Evolutionary conservation across 1,284 basidiomycete genomes (phyloP).

Genomic region (Ustilago hordei): DNA sequence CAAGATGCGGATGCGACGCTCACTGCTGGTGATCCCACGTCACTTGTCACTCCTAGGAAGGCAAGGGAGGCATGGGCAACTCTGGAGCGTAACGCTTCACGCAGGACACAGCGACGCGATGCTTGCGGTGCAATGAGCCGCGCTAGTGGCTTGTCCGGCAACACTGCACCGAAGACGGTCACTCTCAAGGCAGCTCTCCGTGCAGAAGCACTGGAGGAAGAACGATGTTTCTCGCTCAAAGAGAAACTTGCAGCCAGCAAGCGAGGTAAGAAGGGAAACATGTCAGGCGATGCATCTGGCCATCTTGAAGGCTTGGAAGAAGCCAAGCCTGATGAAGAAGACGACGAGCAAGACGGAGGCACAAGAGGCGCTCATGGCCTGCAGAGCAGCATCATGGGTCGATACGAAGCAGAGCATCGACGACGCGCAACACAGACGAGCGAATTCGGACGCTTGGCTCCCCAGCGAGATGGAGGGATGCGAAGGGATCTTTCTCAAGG

Average conservation of each 20-base stretch:
- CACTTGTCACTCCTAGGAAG: constrained; percentile 13
- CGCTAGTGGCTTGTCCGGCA: constrained; percentile 42
- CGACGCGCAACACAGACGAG: constrained; percentile 32
- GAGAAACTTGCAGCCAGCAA: constrained; percentile 37
- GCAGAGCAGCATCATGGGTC: constrained; percentile 41
- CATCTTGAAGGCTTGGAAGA: constrained; percentile 29
- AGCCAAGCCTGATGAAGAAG: constrained; percentile 19
- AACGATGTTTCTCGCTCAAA: constrained; percentile 44
- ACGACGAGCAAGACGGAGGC: constrained; percentile 15
- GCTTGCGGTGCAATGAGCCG: constrained; percentile 39
- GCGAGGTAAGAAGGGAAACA: constrained; percentile 34
- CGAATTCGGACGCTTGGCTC: constrained; percentile 39
- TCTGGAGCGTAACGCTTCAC: constrained; percentile 26
- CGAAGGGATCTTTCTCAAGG: constrained; percentile 25
- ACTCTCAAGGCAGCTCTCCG: constrained; percentile 56
- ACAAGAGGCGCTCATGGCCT: constrained; percentile 10
- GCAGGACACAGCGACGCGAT: constrained; percentile 35
- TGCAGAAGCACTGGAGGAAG: constrained; percentile 63
- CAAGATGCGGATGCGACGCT: not conserved
- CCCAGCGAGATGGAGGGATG: constrained; percentile 8
- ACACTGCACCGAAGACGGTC: constrained; percentile 46
- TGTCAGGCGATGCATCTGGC: constrained; percentile 20
- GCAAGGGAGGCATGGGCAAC: constrained; percentile 16
- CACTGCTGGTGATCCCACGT: constrained; percentile 1
- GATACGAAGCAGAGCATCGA: constrained; percentile 41